Conservation (phyloP, 306 rosid genomes). For the Trifolium subterraneum region DNA sequence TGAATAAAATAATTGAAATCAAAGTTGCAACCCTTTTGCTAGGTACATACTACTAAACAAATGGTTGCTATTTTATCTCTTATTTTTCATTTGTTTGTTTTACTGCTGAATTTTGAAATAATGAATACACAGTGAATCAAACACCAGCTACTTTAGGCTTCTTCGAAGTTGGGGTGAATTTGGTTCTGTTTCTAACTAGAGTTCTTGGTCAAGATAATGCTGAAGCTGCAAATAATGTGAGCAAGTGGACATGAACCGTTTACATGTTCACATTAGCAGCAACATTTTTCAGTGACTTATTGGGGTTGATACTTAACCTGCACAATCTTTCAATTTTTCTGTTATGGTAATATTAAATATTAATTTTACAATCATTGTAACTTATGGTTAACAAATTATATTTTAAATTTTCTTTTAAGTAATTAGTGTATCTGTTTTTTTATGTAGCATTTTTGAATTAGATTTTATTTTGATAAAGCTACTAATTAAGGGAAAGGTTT, state of each 20-base stretch:
- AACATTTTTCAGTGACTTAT: constrained; percentile 67
- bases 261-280: constrained; percentile 63
- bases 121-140: constrained; percentile 57
- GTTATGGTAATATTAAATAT: constrained; percentile 42
- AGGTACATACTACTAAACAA: constrained; percentile 44
- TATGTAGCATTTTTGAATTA: too few species aligned
- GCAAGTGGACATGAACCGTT: constrained; percentile 78
- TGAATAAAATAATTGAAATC: constrained; percentile 53
- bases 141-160: constrained; percentile 70
- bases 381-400: not conserved
- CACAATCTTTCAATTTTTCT: constrained; percentile 60
- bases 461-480: too few species aligned
- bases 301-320: constrained; percentile 72
- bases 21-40: constrained; percentile 58
- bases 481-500: too few species aligned
- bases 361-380: not conserved
- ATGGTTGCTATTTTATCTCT: not conserved
- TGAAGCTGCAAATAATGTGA: constrained; percentile 63
- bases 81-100: not conserved
- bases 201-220: constrained; percentile 67
- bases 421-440: too few species aligned
- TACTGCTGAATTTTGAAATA: not conserved
- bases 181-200: constrained; percentile 66
- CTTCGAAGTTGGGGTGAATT: constrained; percentile 76
- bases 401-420: not conserved